A percentile compares a stretch with the other conserved stretches of the same genome.
phyloP scores from a whole-genome alignment of 164 flowering plant genomes.

The Annona cherimola region DNA sequence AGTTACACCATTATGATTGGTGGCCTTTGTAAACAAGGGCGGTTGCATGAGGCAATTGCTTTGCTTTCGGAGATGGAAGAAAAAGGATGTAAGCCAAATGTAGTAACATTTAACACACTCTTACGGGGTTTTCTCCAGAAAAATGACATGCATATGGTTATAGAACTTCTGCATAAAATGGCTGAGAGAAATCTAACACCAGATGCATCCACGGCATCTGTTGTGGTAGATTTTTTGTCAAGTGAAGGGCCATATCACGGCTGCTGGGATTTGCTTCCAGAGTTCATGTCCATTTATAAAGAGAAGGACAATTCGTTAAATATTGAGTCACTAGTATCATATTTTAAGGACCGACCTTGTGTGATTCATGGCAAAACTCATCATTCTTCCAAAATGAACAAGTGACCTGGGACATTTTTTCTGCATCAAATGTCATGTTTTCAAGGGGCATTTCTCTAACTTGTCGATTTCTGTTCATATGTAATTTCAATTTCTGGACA shows the following conservation, averaged over 20 bases:
- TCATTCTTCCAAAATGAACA: not conserved
- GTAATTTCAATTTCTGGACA: too few relatives aligned
- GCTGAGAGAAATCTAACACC: conserved; percentile 29
- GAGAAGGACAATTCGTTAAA: not conserved
- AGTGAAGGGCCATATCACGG: conserved; percentile 23
- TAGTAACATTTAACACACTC: conserved; percentile 34
- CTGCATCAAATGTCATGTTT: not conserved
- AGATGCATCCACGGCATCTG: conserved; percentile 32
- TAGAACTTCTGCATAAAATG: conserved; percentile 48
- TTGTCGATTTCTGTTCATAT: too few relatives aligned
- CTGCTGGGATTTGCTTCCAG: conserved; percentile 28
- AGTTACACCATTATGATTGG: conserved; percentile 43
- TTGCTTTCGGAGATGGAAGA: conserved; percentile 44
- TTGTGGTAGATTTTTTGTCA: conserved; percentile 34
- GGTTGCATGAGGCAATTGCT: conserved; percentile 36
- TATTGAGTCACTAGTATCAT: not conserved
- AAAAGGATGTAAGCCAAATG: conserved; percentile 42
- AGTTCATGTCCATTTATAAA: conserved; percentile 14
- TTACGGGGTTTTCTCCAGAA: conserved; percentile 27
- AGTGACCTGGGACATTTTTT: not conserved
- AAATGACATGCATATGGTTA: conserved; percentile 22
- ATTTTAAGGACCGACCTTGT: not conserved
- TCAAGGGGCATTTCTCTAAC: not conserved
- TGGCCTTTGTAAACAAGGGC: conserved; percentile 38
- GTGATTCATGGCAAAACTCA: not conserved